Conservation (phyloP, 306 rosid species). For the Corylus heterophylla region DNA sequence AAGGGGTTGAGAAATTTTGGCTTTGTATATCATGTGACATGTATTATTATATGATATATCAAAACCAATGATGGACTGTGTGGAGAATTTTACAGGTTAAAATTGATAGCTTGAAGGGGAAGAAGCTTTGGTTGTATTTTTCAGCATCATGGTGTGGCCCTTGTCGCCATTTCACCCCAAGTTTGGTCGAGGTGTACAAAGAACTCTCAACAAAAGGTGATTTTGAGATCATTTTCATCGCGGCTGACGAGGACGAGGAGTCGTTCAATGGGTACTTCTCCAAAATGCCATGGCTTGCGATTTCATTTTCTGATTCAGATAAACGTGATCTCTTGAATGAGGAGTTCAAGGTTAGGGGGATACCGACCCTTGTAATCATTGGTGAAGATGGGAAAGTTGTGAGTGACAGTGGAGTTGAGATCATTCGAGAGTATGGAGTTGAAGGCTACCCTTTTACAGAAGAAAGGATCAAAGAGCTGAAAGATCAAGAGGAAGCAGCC, state of each 20-base stretch:
- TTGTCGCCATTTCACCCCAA: conserved; percentile 55
- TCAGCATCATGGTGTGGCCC: conserved; percentile 82
- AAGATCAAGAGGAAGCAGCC: conserved; percentile 48
- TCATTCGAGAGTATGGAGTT: conserved; percentile 50
- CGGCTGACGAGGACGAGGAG: conserved; percentile 57
- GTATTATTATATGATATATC: not conserved
- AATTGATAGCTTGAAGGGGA: conserved; percentile 62
- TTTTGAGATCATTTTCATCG: conserved; percentile 54
- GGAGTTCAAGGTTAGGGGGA: conserved; percentile 52
- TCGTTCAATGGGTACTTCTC: conserved; percentile 58
- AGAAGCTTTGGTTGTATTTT: conserved; percentile 62
- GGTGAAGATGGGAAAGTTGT: conserved; percentile 53
- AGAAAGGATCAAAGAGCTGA: conserved; percentile 49
- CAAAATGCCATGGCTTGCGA: conserved; percentile 82
- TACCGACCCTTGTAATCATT: conserved; percentile 62
- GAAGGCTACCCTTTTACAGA: conserved; percentile 59
- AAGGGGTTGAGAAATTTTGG: not conserved
- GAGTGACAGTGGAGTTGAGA: conserved; percentile 37
- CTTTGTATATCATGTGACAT: not conserved
- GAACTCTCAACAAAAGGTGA: conserved; percentile 50
- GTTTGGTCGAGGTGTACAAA: conserved; percentile 55
- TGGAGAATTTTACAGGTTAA: conserved; percentile 46
- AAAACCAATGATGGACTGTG: not conserved
- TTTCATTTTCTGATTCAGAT: conserved; percentile 64
- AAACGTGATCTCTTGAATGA: conserved; percentile 42